Base-by-base conservation (phyloP, 1,139 yeast species). In the Geotrichum phurueaensis region DNA sequence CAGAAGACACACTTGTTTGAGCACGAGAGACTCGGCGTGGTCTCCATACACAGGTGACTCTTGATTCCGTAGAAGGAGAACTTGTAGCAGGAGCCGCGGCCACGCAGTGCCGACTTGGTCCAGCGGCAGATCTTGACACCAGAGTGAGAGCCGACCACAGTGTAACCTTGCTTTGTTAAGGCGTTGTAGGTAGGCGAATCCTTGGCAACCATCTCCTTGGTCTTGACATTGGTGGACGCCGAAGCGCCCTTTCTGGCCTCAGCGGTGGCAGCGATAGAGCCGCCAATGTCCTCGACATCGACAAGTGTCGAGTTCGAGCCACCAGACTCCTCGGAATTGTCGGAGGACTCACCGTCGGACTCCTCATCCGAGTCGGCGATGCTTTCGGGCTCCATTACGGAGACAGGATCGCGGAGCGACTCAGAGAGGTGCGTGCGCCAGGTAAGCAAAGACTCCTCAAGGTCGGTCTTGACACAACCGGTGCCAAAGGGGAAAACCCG, bases 71-170 rank as follows among this genome's bases (percentile, higher is more conserved):
- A 91, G 69, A 91, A 87, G 7, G 97, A 96, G 75, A 82, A 89
- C 72, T 91, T 91, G 76, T 91, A 91, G 75, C 98, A 91, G 3
- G 96, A 89, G 0, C 98, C 98, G 67, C 97, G 82, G 29, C 97
- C 97, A 67, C 98, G 81, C 67, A 91, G 79, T 1, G 97, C 97
- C 64, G 95, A 87, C 71, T 92, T 92, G 3, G 97, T 91, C 98
- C 98, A 91, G 69, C 97, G 83, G 71, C 98, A 91, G 55, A 92
- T 89, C 72, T 91, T 91, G 55, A 91, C 97, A 39, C 98, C 98
- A 0, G 96, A 89, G 69, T 91, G 98, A 0, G 96, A 86, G 15
- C 98, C 98, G 47, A 91, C 96, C 64, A 91, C 84, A 0, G 96
- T 87, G 68, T 91, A 91, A 0, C 97, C 97, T 75, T 91, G 98